Conservation (phyloP, 768 basidiomycete species). For the Xerocomus spinulosus region DNA sequence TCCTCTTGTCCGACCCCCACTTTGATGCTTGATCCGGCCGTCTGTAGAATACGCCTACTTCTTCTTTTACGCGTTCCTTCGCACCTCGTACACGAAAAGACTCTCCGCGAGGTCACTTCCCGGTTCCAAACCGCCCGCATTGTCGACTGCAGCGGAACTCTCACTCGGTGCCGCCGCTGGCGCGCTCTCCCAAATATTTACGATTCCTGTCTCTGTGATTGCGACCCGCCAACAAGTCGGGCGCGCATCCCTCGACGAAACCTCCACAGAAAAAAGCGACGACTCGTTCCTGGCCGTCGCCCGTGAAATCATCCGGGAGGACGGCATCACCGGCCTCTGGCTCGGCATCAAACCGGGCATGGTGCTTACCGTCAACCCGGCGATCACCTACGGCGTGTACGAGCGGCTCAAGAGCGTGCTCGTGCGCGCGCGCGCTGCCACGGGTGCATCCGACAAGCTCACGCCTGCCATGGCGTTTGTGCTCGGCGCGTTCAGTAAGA, state of each 20-base stretch:
- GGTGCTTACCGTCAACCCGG: conserved; percentile 95
- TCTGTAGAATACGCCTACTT: conserved; percentile 94
- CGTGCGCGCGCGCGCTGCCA: conserved; percentile 48
- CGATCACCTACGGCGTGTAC: conserved; percentile 94
- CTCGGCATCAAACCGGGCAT: conserved; percentile 87
- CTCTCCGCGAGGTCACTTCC: conserved; percentile 53
- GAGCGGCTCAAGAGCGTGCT: conserved; percentile 83
- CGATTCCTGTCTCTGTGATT: conserved; percentile 96
- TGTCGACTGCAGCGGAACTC: conserved; percentile 79
- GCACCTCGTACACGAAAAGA: conserved; percentile 75
- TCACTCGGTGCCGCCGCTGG: conserved; percentile 89
- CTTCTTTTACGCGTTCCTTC: conserved; percentile 95
- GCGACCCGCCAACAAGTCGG: conserved; percentile 96
- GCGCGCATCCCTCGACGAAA: conserved; percentile 24
- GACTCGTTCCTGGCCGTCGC: conserved; percentile 80
- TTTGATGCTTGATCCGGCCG: not conserved
- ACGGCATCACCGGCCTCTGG: conserved; percentile 88
- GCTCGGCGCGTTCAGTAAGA: conserved; percentile 92
- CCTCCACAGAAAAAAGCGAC: conserved; percentile 30
- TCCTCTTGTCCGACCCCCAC: not conserved
- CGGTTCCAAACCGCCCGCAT: conserved; percentile 54
- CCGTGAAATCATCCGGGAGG: conserved; percentile 82
- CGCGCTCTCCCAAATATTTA: conserved; percentile 94
- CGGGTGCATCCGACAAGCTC: conserved; percentile 52
- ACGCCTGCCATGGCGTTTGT: conserved; percentile 75